Percentiles rank a stretch among this genome's conserved stretches.
Evolutionary conservation across 495 filamentous ascomycete genomes (phyloP).

Genomic region (Paragyromitra xinjiangensis): DNA sequence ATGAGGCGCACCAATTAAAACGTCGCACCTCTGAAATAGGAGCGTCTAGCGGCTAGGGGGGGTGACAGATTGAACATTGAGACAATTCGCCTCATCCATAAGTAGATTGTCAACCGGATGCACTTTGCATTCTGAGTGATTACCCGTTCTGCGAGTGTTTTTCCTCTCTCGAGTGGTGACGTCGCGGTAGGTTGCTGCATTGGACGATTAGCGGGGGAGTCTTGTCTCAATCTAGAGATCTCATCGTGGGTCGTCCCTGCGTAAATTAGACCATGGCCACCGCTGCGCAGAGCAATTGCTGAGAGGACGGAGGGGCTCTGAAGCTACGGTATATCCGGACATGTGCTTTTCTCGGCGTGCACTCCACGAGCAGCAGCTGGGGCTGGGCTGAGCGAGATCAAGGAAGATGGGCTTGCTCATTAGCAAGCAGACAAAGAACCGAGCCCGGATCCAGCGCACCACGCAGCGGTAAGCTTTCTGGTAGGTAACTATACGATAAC

Average conservation of each 20-base stretch:
- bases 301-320: constrained; percentile 22
- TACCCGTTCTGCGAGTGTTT: constrained; percentile 4
- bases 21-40: neutral
- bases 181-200: constrained; percentile 39
- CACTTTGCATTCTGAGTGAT: constrained; percentile 31
- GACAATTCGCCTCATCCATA: constrained; percentile 19
- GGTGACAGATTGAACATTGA: neutral
- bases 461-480: constrained; percentile 16
- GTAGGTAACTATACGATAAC: constrained; percentile 30
- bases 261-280: neutral
- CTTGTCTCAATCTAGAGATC: constrained; percentile 48
- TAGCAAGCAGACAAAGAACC: constrained; percentile 18
- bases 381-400: constrained; percentile 14
- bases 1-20: constrained; percentile 7
- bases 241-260: constrained; percentile 47
- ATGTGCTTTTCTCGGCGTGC: constrained; percentile 24
- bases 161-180: constrained; percentile 13
- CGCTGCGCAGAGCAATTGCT: constrained; percentile 21
- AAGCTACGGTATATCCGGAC: constrained; percentile 46
- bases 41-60: constrained; percentile 19
- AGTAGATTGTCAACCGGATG: constrained; percentile 33
- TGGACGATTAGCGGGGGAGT: constrained; percentile 41
- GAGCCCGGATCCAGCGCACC: constrained; percentile 30
- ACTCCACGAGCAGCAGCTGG: constrained; percentile 26
- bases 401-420: constrained; percentile 14